These are phyloP conservation scores for Suillus occidentalis DNA, from an alignment of 768 basidiomycete species.

Conservation along the genomic window DNA sequence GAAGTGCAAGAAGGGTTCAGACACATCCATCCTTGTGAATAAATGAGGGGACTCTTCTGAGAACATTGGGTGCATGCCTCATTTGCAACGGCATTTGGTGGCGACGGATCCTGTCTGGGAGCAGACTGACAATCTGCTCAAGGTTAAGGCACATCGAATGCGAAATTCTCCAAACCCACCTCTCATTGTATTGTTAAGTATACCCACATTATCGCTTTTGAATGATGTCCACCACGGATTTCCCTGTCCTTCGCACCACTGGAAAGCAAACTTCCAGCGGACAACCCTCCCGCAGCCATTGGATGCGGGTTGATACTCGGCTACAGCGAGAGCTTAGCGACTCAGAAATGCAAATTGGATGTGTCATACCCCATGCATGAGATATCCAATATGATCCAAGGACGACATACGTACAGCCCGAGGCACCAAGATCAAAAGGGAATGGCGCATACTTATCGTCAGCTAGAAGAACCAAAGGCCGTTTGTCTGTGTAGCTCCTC, in stretches of 20 bases:
- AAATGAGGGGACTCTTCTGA: constrained; percentile 51
- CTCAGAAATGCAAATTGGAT: constrained; percentile 3
- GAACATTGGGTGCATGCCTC: constrained; percentile 44
- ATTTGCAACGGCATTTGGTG: neutral
- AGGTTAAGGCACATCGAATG: neutral
- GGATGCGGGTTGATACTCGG: constrained; percentile 58
- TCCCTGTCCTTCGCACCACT: constrained; percentile 77
- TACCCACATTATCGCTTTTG: neutral
- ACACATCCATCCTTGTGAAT: constrained; percentile 59
- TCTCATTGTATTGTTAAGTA: neutral
- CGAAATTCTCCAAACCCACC: neutral
- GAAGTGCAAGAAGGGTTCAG: constrained; percentile 53
- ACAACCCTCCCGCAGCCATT: constrained; percentile 56
- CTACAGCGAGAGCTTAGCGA: constrained; percentile 30
- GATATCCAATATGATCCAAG: constrained; percentile 66
- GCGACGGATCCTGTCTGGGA: neutral
- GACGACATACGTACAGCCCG: constrained; percentile 51
- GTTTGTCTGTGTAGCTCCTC: constrained; percentile 49
- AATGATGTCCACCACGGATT: constrained; percentile 48
- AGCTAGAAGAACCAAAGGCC: constrained; percentile 68
- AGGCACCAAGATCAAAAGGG: constrained; percentile 61
- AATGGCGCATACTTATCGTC: constrained; percentile 75
- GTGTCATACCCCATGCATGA: constrained; percentile 47
- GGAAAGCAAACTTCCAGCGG: constrained; percentile 81
- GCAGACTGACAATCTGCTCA: neutral